These are phyloP conservation scores for Cicer yamashitae DNA, from an alignment of 306 rosid genomes.

Conservation along the genomic window DNA sequence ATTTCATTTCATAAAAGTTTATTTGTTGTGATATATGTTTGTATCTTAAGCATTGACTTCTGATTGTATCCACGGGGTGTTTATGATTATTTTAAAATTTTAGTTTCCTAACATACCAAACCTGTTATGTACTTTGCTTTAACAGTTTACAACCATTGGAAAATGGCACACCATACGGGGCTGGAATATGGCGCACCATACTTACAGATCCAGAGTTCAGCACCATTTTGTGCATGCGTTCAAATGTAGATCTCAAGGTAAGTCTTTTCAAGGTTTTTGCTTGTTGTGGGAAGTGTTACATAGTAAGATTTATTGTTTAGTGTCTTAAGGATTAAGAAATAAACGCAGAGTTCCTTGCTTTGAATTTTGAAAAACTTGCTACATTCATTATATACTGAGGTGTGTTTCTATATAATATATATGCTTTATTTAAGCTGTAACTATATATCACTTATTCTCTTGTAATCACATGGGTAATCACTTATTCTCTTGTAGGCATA, in stretches of 20 bases:
- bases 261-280: slow-evolving; percentile 24
- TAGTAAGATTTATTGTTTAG: slow-evolving; percentile 17
- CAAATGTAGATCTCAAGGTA: slow-evolving; percentile 98
- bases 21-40: too few relatives aligned
- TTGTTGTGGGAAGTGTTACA: not conserved
- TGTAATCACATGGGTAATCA: too few relatives aligned
- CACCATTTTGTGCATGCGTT: slow-evolving; percentile 72
- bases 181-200: slow-evolving; percentile 97
- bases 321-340: slow-evolving; percentile 12
- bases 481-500: too few relatives aligned
- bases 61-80: too few relatives aligned
- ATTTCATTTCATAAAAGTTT: too few relatives aligned
- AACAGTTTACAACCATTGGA: too few relatives aligned
- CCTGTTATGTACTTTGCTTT: too few relatives aligned
- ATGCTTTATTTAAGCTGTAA: slow-evolving; percentile 54
- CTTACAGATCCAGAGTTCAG: slow-evolving; percentile 88
- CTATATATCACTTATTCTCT: too few relatives aligned
- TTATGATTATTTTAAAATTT: too few relatives aligned
- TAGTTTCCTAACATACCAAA: too few relatives aligned
- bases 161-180: too few relatives aligned
- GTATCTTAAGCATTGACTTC: too few relatives aligned
- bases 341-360: slow-evolving; percentile 5
- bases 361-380: slow-evolving; percentile 25
- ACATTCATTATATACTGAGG: not conserved
- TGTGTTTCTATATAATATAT: slow-evolving; percentile 30